Evolutionary conservation across 345 rosid genomes (phyloP).

Genomic region (Pugionium dolabratum): DNA sequence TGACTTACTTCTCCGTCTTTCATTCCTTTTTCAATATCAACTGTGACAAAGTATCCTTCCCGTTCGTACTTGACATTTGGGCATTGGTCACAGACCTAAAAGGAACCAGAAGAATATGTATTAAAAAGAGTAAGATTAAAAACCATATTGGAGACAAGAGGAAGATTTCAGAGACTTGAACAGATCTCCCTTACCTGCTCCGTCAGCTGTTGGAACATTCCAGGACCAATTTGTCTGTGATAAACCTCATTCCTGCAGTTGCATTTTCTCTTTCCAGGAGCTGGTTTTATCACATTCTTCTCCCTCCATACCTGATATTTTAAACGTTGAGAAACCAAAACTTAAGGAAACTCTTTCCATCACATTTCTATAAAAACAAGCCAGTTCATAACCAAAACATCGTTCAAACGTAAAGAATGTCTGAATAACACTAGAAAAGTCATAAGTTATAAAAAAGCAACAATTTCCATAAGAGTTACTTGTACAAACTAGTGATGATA

Average conservation of each 20-base stretch:
- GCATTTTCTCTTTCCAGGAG: conserved; percentile 92
- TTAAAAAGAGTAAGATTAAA: background rate
- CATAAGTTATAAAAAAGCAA: conserved; percentile 1
- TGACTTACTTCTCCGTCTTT: conserved; percentile 89
- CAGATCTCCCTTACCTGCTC: conserved; percentile 58
- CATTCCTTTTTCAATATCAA: conserved; percentile 99
- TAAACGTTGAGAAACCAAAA: conserved; percentile 17
- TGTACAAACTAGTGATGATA: background rate
- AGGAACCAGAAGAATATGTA: conserved; percentile 13
- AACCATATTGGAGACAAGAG: conserved; percentile 1
- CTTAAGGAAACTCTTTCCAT: conserved; percentile 4
- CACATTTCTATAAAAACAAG: background rate
- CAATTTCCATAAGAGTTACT: conserved; percentile 4
- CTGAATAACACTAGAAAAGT: background rate
- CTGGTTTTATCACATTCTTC: conserved; percentile 85
- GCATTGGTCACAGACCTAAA: conserved; percentile 95
- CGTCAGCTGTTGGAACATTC: conserved; percentile 99
- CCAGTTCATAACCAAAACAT: conserved; percentile 7
- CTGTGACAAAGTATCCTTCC: conserved; percentile 83
- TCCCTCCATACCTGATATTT: conserved; percentile 89
- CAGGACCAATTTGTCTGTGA: conserved; percentile 98
- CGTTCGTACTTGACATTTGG: conserved; percentile 86
- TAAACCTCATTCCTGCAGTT: conserved; percentile 98
- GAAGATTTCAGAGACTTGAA: background rate
- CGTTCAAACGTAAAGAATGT: background rate